These are phyloP conservation scores for Sporothrix dimorphospora DNA, from an alignment of 2,329 filamentous ascomycete genomes.

Conservation along the genomic window DNA sequence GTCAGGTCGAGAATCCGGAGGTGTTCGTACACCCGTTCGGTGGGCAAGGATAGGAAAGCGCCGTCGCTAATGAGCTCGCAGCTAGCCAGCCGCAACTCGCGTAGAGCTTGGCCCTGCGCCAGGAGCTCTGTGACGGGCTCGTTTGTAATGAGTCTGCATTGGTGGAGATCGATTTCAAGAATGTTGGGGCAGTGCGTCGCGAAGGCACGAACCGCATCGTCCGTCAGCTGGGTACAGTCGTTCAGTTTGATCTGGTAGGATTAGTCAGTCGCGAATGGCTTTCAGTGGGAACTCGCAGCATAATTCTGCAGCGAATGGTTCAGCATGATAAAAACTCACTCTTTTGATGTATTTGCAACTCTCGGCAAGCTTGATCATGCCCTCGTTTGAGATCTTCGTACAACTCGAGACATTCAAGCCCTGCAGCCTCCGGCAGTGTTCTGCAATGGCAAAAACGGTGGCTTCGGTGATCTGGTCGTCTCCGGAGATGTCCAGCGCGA, in stretches of 20 bases:
- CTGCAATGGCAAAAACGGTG: constrained; percentile 76
- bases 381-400: constrained; percentile 81
- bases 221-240: constrained; percentile 81
- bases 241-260: constrained; percentile 81
- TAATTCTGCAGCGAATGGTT: not conserved
- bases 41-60: constrained; percentile 81
- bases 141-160: constrained; percentile 80
- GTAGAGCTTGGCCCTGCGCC: constrained; percentile 76
- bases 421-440: constrained; percentile 82
- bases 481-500: constrained; percentile 88
- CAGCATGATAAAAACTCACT: constrained; percentile 53
- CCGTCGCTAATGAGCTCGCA: constrained; percentile 82
- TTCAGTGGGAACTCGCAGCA: not conserved
- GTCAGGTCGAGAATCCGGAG: constrained; percentile 93
- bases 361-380: constrained; percentile 76
- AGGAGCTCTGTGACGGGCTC: constrained; percentile 81
- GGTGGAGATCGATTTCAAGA: constrained; percentile 92
- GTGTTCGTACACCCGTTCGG: constrained; percentile 74
- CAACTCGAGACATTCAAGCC: constrained; percentile 92
- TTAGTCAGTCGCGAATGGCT: constrained; percentile 18
- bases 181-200: constrained; percentile 88
- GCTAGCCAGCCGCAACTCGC: constrained; percentile 84
- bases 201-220: constrained; percentile 81
- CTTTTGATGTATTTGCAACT: constrained; percentile 86
- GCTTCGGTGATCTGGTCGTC: constrained; percentile 81